Base-by-base conservation (phyloP, 352 stramenopile genomes). In the Phytopythium delawarense region DNA sequence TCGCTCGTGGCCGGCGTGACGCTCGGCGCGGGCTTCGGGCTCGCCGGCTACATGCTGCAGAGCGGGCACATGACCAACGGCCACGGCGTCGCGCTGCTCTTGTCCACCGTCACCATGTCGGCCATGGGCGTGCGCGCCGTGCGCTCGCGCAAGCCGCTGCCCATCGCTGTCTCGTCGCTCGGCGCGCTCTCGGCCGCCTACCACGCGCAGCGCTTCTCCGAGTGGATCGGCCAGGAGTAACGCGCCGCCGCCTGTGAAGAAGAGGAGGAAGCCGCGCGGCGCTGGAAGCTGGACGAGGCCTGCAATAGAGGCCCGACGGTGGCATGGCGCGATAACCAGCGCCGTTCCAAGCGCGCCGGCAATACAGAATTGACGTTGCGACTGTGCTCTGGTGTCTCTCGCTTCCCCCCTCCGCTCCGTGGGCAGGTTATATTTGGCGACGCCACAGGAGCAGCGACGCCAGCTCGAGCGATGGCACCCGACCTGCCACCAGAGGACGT, bases 211-310 rank as follows among this genome's bases (percentile, higher is more conserved):
- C 75, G 78, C 56, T 90, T 94, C 63, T 79, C 74, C 35, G 79
- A 96, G 51, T 96, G 88, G 88, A 75, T 92, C 61, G 87, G 79
- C 39, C 83, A 95, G 54, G 84, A 95, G 63, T 95, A 86, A 63
- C 54, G 0, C 49, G 5, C 48, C 39, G 13, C 18, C 1, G 20
- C 9, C 13, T 12, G 18, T 12, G 25, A 30, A 51, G 46, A 16
- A 25, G 25, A 28, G 9, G 11, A 35, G 21, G 23, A 54, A 32
- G 39, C 18, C 39, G 15, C 39, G 39, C 15, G 16, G 3, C 7
- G n/a, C n/a, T n/a, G n/a, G n/a, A n/a, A n/a, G 39, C 15, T 13
- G 39, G 8, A 39, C 35, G 35, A 39, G 35, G 3, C 39, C 39
- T 30, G 25, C 25, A 3, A 30, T 30, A 30, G 25, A 30, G 25